These are phyloP conservation scores for Herpetomonas samuelpessoai DNA, from an alignment of 208 protist species.

Conservation along the genomic window DNA sequence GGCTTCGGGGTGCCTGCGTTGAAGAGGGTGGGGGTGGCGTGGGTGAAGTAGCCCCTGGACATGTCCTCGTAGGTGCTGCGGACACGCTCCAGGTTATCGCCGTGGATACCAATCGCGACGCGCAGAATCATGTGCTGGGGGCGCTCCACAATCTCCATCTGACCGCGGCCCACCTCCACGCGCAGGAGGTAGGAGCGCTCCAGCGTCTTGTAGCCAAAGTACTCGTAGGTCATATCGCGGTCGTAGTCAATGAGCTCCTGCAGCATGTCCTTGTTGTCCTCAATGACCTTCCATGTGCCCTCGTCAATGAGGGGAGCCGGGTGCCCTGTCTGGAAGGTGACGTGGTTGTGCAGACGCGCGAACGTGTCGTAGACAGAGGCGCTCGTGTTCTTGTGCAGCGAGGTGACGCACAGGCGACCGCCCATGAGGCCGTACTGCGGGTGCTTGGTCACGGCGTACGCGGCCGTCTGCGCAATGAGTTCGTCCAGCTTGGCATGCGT, in stretches of 20 bases:
- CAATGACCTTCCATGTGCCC: conserved; percentile 88
- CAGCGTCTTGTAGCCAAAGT: conserved; percentile 99
- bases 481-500: conserved; percentile 93
- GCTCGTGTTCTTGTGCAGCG: conserved; percentile 97
- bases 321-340: conserved; percentile 71
- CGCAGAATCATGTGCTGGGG: conserved; percentile 99
- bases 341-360: conserved; percentile 88
- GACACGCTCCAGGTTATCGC: conserved; percentile 87
- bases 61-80: conserved; percentile 97
- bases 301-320: conserved; percentile 93
- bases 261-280: conserved; percentile 77
- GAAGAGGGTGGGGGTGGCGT: conserved; percentile 99
- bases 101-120: conserved; percentile 98
- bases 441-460: conserved; percentile 95
- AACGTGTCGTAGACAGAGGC: conserved; percentile 90
- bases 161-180: conserved; percentile 61
- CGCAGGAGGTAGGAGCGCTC: conserved; percentile 98
- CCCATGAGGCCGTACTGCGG: conserved; percentile 98
- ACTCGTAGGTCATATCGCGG: conserved; percentile 97
- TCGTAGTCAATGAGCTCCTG: conserved; percentile 94
- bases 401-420: conserved; percentile 95
- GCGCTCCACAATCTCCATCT: conserved; percentile 94
- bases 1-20: conserved; percentile 96
- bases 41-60: conserved; percentile 95
- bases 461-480: conserved; percentile 95